Base-by-base conservation (phyloP, 1,139 yeast genomes). In the Candida glucosophila region DNA sequence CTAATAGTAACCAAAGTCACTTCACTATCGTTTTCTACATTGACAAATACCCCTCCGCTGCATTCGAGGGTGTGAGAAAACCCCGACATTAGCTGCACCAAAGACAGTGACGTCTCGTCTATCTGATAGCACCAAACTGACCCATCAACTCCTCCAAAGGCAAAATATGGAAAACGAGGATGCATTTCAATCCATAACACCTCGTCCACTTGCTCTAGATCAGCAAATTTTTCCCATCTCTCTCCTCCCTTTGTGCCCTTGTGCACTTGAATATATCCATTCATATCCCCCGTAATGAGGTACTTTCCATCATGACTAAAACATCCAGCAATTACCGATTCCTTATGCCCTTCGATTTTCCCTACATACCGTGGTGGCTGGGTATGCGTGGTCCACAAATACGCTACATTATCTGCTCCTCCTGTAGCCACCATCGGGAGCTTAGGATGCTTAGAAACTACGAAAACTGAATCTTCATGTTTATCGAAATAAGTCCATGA, bases 111-210 rank as follows among this genome's bases (percentile, higher is more conserved):
- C 10, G 52, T 46, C 22, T 71, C 71, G 37, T 73, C 78, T 24
- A 86, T 67, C 43, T 79, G 81, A 49, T 85, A 90, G 17, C 81
- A 86, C 95, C 96, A 90, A 9, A 88, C 94, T 1, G 95, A 78
- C 2, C 98, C 97, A 50, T 88, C 96, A 7, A 65, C 63, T 20
- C 88, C 90, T 33, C 98, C 97, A 46, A 85, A 83, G n/a, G 97
- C 96, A 58, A 90, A 83, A 30, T 77, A 70, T 35, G 78, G 80
- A 37, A 54, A 48, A 14, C 62, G 58, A 13, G 96, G 95, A 52
- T 90, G 98, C 28, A 75, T 68, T 19, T 67, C 53, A 29, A 90
- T 63, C 93, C 95, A 88, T 28, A 61, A 53, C 2, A 63, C 59
- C 41, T 64, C 99, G 41, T 82, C 94, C 18, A 83, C 92, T 52